phyloP scores from a whole-genome alignment of 495 filamentous ascomycete genomes.

The Daldinia loculata region DNA sequence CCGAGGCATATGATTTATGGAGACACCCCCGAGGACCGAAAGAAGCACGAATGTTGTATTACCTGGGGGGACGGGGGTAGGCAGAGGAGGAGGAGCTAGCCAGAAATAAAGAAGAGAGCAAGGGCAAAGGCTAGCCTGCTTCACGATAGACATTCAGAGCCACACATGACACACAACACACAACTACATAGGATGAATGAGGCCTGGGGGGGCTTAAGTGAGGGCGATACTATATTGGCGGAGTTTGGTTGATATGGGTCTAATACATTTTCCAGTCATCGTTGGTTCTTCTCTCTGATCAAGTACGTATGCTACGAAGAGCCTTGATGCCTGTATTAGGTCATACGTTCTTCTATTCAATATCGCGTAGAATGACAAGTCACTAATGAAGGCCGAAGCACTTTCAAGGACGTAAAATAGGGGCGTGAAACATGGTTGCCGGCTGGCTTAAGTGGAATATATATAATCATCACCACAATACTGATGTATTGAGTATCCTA shows the following conservation, averaged over 20 bases:
- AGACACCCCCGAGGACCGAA: slow-evolving; percentile 27
- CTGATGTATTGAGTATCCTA: slow-evolving; percentile 53
- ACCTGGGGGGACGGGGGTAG: slow-evolving; percentile 15
- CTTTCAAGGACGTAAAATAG: background rate
- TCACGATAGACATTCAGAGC: slow-evolving; percentile 39
- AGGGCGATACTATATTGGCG: slow-evolving; percentile 44
- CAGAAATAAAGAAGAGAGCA: slow-evolving; percentile 20
- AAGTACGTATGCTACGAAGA: slow-evolving; percentile 11
- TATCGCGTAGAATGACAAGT: slow-evolving; percentile 10
- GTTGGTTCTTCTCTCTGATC: slow-evolving; percentile 12
- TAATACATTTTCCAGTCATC: slow-evolving; percentile 46
- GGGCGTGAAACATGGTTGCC: background rate
- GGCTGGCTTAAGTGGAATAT: background rate
- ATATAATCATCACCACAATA: slow-evolving; percentile 56
- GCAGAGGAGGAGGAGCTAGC: slow-evolving; percentile 14
- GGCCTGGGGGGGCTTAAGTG: slow-evolving; percentile 36
- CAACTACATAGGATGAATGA: slow-evolving; percentile 35
- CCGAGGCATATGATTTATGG: slow-evolving; percentile 41
- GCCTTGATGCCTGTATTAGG: slow-evolving; percentile 14
- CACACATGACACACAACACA: slow-evolving; percentile 14
- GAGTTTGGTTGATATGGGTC: slow-evolving; percentile 50
- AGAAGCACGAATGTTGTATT: slow-evolving; percentile 27
- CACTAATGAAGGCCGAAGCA: background rate
- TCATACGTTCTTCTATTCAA: slow-evolving; percentile 1
- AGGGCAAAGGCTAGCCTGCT: slow-evolving; percentile 26